A percentile compares a stretch with the other conserved stretches of the same genome.
phyloP scores from a whole-genome alignment of 2,329 filamentous ascomycete genomes.

The Calonectria fujianensis region DNA sequence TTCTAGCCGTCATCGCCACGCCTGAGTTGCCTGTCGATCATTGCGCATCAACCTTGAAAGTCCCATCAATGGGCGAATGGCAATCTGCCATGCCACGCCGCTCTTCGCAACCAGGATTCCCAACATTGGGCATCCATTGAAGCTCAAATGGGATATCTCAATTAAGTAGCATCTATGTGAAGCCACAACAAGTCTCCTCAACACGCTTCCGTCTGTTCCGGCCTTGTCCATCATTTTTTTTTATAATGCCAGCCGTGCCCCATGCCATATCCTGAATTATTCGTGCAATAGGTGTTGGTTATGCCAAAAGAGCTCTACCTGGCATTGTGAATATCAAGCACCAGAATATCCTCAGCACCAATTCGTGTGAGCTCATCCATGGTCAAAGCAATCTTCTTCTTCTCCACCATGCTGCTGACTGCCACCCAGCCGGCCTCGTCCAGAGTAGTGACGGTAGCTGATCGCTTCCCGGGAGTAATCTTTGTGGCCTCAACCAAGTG shows the following conservation, averaged over 20 bases:
- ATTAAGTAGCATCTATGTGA: constrained; percentile 46
- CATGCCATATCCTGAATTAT: constrained; percentile 40
- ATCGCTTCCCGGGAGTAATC: constrained; percentile 95
- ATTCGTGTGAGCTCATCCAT: constrained; percentile 89
- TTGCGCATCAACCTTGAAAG: not conserved
- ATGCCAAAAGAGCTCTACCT: constrained; percentile 60
- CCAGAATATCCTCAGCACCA: constrained; percentile 89
- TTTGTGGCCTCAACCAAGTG: constrained; percentile 80
- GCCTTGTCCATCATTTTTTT: constrained; percentile 40
- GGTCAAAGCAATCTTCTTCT: constrained; percentile 86
- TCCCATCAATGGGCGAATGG: not conserved
- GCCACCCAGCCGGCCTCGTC: constrained; percentile 95
- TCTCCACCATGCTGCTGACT: constrained; percentile 94
- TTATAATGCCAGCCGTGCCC: constrained; percentile 43
- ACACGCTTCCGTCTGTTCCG: constrained; percentile 37
- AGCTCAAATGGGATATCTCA: constrained; percentile 46
- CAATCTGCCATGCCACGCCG: not conserved
- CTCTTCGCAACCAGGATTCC: not conserved
- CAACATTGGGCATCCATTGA: constrained; percentile 26
- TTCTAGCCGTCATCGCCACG: not conserved
- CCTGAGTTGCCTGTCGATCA: constrained; percentile 1
- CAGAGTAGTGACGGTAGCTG: constrained; percentile 91
- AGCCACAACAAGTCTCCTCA: constrained; percentile 40
- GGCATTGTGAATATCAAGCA: constrained; percentile 90
- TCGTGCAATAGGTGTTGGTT: constrained; percentile 41